Conservation (phyloP, 2,329 filamentous ascomycete genomes). For the Beauveria scarabaeidicola region DNA sequence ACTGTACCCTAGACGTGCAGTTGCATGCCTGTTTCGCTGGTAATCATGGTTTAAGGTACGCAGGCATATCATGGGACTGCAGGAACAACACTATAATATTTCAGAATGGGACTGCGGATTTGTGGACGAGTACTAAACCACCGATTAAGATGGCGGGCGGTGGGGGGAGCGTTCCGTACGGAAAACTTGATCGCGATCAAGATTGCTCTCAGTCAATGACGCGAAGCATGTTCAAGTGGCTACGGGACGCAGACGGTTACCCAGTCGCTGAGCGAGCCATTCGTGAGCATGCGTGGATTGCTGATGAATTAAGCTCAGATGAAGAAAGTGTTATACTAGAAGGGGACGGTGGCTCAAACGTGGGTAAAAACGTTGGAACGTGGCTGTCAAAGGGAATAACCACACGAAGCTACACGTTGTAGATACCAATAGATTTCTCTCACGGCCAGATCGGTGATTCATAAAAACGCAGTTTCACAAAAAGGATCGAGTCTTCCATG, state of each 20-base stretch:
- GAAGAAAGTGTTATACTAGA: conserved; percentile 9
- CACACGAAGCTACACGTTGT: conserved; percentile 6
- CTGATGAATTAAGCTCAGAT: conserved; percentile 5
- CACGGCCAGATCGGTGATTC: not conserved
- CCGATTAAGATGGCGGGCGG: not conserved
- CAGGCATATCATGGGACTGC: conserved; percentile 7
- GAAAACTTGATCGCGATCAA: not conserved
- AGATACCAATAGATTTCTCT: not conserved
- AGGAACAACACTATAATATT: not conserved
- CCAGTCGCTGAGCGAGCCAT: conserved; percentile 11
- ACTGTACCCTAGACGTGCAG: conserved; percentile 14
- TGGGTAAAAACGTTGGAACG: not conserved
- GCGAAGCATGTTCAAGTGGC: conserved; percentile 10
- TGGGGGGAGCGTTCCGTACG: not conserved
- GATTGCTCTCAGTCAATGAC: conserved; percentile 4
- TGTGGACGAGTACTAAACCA: not conserved
- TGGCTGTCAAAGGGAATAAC: not conserved
- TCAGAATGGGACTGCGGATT: conserved; percentile 43
- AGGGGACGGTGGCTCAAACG: not conserved
- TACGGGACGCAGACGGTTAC: conserved; percentile 10
- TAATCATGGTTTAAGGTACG: conserved; percentile 11
- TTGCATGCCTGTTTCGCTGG: conserved; percentile 6
- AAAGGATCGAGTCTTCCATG: too few species aligned
- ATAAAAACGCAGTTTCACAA: not conserved
- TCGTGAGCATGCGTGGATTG: conserved; percentile 10